Conservation (phyloP, 1,284 basidiomycete genomes). For the Cryptococcus sp. region DNA sequence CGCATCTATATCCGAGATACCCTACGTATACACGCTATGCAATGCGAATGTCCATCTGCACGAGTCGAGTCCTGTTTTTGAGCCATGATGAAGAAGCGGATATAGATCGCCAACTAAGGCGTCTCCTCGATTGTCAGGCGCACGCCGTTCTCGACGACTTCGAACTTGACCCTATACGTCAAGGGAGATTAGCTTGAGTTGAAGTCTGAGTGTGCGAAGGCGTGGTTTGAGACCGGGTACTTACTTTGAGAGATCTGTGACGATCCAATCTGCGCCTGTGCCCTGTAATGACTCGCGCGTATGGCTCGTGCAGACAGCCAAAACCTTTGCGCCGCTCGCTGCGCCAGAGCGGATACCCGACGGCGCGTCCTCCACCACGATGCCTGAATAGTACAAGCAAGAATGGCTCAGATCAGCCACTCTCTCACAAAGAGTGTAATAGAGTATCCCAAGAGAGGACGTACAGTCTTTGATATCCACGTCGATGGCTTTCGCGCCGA, state of each 20-base stretch:
- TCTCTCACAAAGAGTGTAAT: not conserved
- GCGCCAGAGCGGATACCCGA: conserved; percentile 72
- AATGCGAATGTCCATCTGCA: not conserved
- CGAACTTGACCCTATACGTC: conserved; percentile 18
- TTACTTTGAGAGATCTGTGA: conserved; percentile 46
- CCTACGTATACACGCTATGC: not conserved
- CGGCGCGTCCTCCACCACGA: conserved; percentile 83
- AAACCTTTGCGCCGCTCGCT: conserved; percentile 69
- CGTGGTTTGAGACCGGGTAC: not conserved
- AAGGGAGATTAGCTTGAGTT: not conserved
- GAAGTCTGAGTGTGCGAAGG: not conserved
- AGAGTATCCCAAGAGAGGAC: conserved; percentile 6
- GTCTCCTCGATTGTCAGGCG: conserved; percentile 25
- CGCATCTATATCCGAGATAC: not conserved
- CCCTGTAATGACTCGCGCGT: conserved; percentile 62
- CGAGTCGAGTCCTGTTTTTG: not conserved
- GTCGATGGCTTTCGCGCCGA: conserved; percentile 47
- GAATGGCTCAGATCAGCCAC: not conserved
- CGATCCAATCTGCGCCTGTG: conserved; percentile 51
- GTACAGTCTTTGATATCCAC: conserved; percentile 42
- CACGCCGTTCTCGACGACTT: conserved; percentile 26
- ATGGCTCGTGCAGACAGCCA: conserved; percentile 81
- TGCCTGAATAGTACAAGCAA: conserved; percentile 57
- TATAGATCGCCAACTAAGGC: conserved; percentile 6
- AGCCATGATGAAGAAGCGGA: not conserved